Conservation (phyloP, 2,329 filamentous ascomycete genomes). For the Ophiosphaerella narmari region DNA sequence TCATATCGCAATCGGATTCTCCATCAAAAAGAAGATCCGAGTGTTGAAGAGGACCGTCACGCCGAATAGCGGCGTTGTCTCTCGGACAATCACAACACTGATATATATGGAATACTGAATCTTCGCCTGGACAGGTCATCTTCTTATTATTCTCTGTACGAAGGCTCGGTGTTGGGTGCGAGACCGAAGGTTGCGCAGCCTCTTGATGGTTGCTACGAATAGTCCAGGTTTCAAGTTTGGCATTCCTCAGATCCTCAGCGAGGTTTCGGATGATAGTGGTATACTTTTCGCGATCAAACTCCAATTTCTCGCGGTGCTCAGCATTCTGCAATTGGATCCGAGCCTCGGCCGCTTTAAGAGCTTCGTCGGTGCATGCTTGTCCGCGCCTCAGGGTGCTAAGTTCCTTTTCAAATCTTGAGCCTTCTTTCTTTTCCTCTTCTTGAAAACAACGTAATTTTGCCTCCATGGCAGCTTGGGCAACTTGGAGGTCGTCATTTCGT, state of each 20-base stretch:
- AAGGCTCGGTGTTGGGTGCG: neutral
- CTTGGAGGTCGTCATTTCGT: conserved; percentile 12
- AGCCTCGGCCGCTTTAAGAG: conserved; percentile 19
- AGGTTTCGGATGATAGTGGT: conserved; percentile 5
- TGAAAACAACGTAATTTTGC: conserved; percentile 8
- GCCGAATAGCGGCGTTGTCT: no score
- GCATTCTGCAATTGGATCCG: conserved; percentile 12
- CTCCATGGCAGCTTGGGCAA: conserved; percentile 5
- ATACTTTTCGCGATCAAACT: conserved; percentile 14
- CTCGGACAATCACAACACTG: no score
- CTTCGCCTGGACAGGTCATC: conserved; percentile 25
- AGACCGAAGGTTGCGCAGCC: neutral
- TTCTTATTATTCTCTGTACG: conserved; percentile 14
- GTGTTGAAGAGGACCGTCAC: neutral
- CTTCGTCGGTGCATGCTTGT: conserved; percentile 8
- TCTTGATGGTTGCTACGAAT: neutral
- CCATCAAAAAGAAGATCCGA: conserved; percentile 9
- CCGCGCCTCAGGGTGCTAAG: neutral
- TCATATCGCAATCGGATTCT: neutral
- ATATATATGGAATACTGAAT: conserved; percentile 8
- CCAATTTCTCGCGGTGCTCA: conserved; percentile 17
- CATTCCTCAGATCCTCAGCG: neutral
- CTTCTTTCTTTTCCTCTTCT: conserved; percentile 2
- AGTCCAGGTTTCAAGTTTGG: neutral
- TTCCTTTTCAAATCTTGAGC: neutral